Conservation (phyloP, 2,329 filamentous ascomycete genomes). For the Exophiala dermatitidis region DNA sequence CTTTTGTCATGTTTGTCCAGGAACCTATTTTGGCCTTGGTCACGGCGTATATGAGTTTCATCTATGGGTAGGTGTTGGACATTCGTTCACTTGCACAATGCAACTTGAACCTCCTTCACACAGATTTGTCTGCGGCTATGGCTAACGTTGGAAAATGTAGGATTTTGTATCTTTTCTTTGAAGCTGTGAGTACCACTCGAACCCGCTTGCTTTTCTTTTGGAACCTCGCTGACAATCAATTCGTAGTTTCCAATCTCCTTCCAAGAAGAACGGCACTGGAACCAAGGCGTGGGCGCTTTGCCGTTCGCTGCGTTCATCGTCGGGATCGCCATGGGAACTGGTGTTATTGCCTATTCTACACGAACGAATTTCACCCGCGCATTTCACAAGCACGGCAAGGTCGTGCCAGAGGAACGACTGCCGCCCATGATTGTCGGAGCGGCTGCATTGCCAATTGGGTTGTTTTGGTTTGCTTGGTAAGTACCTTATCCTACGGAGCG, state of each 20-base stretch:
- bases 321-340: constrained; percentile 31
- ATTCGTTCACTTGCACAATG: background rate
- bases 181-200: constrained; percentile 28
- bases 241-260: constrained; percentile 36
- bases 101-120: too few species aligned
- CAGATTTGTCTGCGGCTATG: background rate
- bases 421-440: constrained; percentile 41
- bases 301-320: constrained; percentile 34
- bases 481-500: background rate
- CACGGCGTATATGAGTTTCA: constrained; percentile 39
- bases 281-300: constrained; percentile 33
- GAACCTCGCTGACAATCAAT: too few species aligned
- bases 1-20: constrained; percentile 41
- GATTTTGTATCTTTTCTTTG: constrained; percentile 33
- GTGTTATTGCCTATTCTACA: constrained; percentile 35
- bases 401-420: constrained; percentile 40
- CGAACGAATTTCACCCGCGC: constrained; percentile 38
- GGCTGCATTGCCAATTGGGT: constrained; percentile 37
- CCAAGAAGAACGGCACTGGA: constrained; percentile 34
- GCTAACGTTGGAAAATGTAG: constrained; percentile 13
- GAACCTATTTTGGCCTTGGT: constrained; percentile 45
- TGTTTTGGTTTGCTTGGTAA: constrained; percentile 46
- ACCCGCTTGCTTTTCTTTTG: too few species aligned
- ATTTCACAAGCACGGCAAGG: constrained; percentile 32
- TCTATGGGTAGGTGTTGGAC: constrained; percentile 28